phyloP scores from a whole-genome alignment of 2,329 filamentous ascomycete species.

The Cladosporium colombiae region DNA sequence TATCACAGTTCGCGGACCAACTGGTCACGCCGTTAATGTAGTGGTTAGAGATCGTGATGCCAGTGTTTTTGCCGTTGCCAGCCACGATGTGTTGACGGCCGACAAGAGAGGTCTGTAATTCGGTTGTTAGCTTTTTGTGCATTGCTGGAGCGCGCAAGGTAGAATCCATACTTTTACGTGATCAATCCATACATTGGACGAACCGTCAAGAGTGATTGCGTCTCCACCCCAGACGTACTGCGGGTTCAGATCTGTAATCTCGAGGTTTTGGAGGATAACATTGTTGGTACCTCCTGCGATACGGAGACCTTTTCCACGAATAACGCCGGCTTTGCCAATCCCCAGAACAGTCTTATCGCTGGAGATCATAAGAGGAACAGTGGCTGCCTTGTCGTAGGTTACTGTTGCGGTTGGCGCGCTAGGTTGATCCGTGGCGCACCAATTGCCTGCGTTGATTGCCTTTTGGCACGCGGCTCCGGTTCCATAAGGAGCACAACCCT shows the following conservation, averaged over 20 bases:
- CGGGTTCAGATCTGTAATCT: slow-evolving; percentile 41
- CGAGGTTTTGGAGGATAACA: slow-evolving; percentile 52
- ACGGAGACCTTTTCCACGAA: slow-evolving; percentile 46
- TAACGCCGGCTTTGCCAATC: slow-evolving; percentile 41
- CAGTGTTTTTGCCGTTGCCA: slow-evolving; percentile 54
- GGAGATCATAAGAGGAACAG: slow-evolving; percentile 47
- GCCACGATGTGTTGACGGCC: slow-evolving; percentile 63
- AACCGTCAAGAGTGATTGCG: slow-evolving; percentile 39
- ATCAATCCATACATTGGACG: slow-evolving; percentile 42
- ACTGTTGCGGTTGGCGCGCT: slow-evolving; percentile 25
- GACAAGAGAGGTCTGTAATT: slow-evolving; percentile 51
- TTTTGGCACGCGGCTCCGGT: slow-evolving; percentile 57
- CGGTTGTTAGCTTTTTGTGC: not conserved
- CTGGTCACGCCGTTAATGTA: slow-evolving; percentile 57
- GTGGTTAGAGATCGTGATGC: slow-evolving; percentile 62
- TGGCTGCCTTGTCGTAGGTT: slow-evolving; percentile 58
- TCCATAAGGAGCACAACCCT: slow-evolving; percentile 59
- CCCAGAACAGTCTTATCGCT: too few species aligned
- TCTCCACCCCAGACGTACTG: slow-evolving; percentile 45
- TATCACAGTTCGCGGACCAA: slow-evolving; percentile 60
- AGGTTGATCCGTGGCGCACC: slow-evolving; percentile 52
- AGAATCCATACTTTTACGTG: slow-evolving; percentile 38
- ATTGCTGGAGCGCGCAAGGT: too few species aligned
- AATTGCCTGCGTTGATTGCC: slow-evolving; percentile 61
- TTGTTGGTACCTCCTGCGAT: slow-evolving; percentile 50